Evolutionary conservation across 768 basidiomycete species (phyloP), one percentile per base, ranked within the genome.

Genomic region (Pisolithus tinctorius): DNA sequence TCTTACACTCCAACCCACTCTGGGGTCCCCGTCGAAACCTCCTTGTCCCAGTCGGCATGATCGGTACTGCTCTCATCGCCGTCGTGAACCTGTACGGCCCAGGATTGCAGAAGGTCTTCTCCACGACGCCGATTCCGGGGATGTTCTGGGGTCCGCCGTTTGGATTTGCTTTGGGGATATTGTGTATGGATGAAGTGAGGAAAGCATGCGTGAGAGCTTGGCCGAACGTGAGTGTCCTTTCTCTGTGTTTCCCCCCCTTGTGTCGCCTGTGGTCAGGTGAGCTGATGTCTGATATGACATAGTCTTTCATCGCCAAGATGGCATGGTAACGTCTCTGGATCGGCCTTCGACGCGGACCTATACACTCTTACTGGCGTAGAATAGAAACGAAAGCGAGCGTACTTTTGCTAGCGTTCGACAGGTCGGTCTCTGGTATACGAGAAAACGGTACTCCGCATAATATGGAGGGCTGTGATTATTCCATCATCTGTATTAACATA

Each of bases 141-240:
- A 74, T 71, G 69, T 78, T 75, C 60, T 78, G 77, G 77, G 67
- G 73, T 13, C 63, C 74, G 27, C 76, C 77, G 2, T 72, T 77
- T 49, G 66, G 61, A 2, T 74, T 77, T 36, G 77, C 72, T 2
- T 41, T 71, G 11, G 74, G 58, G 1, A 62, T 78, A 5, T 55
- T 78, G 48, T 59, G 58, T 5, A 56, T 76, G 42, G 76, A 78
- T 47, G 77, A 78, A 54, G 50, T 68, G 1, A 66, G 76, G 25
- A 78, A 78, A 58, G 53, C 75, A 45, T 53, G 77, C 11, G 75
- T 75, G 30, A 63, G 75, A 53, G 64, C 68, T 3, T 70, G 74
- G 40, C 74, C 75, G 9, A 70, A 72, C 51, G 74, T 74, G 45
- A 58, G 62, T 54, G 11, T 1, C 6, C 3, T n/a, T 27, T 6